These are phyloP conservation scores for Aphanomyces invadans DNA, from an alignment of 352 stramenopile genomes.

Conservation along the genomic window DNA sequence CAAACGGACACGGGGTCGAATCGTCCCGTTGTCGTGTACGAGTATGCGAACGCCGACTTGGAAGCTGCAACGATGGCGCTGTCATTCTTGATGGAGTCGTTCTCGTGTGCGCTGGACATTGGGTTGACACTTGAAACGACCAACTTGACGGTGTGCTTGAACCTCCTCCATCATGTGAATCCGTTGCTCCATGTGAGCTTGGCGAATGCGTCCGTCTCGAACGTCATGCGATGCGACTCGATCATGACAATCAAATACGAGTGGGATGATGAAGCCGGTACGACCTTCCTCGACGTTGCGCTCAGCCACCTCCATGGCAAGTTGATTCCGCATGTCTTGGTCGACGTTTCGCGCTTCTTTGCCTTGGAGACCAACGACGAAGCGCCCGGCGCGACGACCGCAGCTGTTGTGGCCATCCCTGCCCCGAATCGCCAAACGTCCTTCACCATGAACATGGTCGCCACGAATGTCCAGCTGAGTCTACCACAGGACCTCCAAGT, in stretches of 20 bases:
- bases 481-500: constrained; percentile 49
- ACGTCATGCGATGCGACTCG: background rate
- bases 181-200: constrained; percentile 39
- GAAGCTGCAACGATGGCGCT: constrained; percentile 59
- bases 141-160: constrained; percentile 24
- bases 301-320: constrained; percentile 46
- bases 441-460: constrained; percentile 38
- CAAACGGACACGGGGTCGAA: constrained; percentile 18
- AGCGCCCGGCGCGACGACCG: constrained; percentile 29
- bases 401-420: no score
- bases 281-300: constrained; percentile 42
- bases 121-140: constrained; percentile 28
- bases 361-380: constrained; percentile 20
- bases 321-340: constrained; percentile 42
- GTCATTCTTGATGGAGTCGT: constrained; percentile 47
- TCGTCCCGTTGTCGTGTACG: constrained; percentile 59
- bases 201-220: constrained; percentile 27
- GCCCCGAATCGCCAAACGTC: no score
- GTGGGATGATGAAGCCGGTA: constrained; percentile 42
- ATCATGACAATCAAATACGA: constrained; percentile 32
- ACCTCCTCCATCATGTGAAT: constrained; percentile 36
- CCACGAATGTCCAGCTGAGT: constrained; percentile 43
- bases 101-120: constrained; percentile 38
- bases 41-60: constrained; percentile 59
- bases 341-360: constrained; percentile 50